Conservation (phyloP, 257 asterid genomes). For the Solanum virginianum region DNA sequence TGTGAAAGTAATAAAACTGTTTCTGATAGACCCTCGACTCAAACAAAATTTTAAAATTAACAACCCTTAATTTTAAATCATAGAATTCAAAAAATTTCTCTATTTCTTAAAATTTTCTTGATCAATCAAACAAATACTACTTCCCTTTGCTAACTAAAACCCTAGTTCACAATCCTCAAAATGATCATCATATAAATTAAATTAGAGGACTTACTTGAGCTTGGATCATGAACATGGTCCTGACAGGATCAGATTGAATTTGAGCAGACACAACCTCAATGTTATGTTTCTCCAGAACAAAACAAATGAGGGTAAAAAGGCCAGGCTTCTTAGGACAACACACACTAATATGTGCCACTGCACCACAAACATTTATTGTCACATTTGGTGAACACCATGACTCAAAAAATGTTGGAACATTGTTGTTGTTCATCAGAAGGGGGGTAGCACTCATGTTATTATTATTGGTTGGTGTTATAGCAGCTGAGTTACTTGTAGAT, state of each 20-base stretch:
- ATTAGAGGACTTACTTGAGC: conserved; percentile 2
- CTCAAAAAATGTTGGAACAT: background rate
- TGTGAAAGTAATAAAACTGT: background rate
- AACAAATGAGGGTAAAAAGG: conserved; percentile 6
- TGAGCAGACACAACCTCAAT: conserved; percentile 20
- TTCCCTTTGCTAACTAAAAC: background rate
- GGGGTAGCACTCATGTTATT: background rate
- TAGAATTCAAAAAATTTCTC: background rate
- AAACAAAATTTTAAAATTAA: background rate
- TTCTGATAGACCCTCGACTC: background rate
- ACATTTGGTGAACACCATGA: conserved; percentile 26
- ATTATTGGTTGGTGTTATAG: background rate
- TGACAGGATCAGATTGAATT: conserved; percentile 13
- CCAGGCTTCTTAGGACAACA: conserved; percentile 18
- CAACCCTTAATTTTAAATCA: background rate
- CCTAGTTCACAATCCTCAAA: background rate
- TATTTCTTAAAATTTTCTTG: background rate
- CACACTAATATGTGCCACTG: conserved; percentile 16
- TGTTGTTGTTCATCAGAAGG: background rate
- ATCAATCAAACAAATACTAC: background rate
- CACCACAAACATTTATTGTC: conserved; percentile 13
- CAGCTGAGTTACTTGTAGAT: background rate
- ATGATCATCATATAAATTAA: background rate
- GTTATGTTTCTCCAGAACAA: conserved; percentile 26
- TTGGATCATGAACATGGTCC: conserved; percentile 20